Conservation (phyloP, 1,284 basidiomycete genomes). For the Ganoderma meredithae region DNA sequence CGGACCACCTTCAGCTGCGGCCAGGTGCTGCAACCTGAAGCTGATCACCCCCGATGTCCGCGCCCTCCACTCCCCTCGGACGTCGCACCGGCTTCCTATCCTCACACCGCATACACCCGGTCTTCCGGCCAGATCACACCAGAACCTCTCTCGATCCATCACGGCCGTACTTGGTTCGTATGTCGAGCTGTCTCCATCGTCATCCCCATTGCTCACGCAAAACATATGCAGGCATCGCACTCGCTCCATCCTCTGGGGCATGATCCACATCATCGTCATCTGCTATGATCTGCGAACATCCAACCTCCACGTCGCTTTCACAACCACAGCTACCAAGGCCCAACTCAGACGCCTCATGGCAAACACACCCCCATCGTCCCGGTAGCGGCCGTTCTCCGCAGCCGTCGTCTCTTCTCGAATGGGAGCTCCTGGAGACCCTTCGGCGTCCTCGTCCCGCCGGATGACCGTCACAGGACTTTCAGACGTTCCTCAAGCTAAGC, state of each 20-base stretch:
- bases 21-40: not conserved
- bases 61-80: not conserved
- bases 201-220: not conserved
- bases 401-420: conserved; percentile 5
- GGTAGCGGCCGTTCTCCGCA: conserved; percentile 15
- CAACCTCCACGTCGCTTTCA: conserved; percentile 8
- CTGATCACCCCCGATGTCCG: conserved; percentile 14
- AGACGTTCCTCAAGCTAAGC: not conserved
- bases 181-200: not conserved
- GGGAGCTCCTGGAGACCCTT: conserved; percentile 2
- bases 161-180: not conserved
- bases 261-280: not conserved
- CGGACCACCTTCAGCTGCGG: not conserved
- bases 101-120: not conserved
- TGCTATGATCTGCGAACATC: conserved; percentile 6
- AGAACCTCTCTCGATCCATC: not conserved
- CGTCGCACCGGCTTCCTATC: conserved; percentile 11
- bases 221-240: not conserved
- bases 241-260: too few relatives aligned
- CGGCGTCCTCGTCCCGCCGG: conserved; percentile 6
- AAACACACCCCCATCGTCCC: conserved; percentile 17
- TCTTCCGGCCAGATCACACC: not conserved
- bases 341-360: conserved; percentile 17
- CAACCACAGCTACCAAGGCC: conserved; percentile 16
- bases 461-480: conserved; percentile 14